Conservation (phyloP, 2,329 filamentous ascomycete genomes). For the Epicoccum nigrum region DNA sequence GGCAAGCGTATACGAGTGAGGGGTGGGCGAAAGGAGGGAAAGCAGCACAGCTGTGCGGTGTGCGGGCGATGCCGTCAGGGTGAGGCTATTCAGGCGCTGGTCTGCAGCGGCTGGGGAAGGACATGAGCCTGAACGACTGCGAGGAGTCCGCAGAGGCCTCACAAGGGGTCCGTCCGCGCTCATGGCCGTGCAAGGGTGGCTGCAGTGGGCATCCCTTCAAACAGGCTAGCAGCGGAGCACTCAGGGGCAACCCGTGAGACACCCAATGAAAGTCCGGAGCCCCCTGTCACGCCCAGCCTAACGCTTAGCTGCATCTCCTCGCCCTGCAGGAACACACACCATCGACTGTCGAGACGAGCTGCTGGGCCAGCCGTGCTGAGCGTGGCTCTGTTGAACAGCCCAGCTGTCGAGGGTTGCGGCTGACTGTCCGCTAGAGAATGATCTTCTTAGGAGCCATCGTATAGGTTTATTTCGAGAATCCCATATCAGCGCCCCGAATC, state of each 20-base stretch:
- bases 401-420: not conserved
- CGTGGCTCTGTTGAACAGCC: not conserved
- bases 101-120: conserved; percentile 37
- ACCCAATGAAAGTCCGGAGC: conserved; percentile 23
- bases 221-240: conserved; percentile 28
- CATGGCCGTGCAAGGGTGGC: conserved; percentile 35
- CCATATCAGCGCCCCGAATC: conserved; percentile 8
- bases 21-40: conserved; percentile 39
- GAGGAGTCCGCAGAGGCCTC: conserved; percentile 28
- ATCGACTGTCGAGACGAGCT: conserved; percentile 4
- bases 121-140: conserved; percentile 33
- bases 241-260: conserved; percentile 31
- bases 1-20: conserved; percentile 17
- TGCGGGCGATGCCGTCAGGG: conserved; percentile 27
- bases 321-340: conserved; percentile 28
- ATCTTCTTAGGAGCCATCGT: not conserved
- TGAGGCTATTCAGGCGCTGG: conserved; percentile 42
- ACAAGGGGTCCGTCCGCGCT: conserved; percentile 26
- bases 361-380: conserved; percentile 10
- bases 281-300: conserved; percentile 20
- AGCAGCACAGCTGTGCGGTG: conserved; percentile 47
- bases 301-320: conserved; percentile 21
- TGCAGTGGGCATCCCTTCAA: conserved; percentile 26
- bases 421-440: not conserved
- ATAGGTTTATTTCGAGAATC: not conserved